Evolutionary conservation across 306 rosid species (phyloP), one percentile per base, ranked within the genome.

Genomic region (Luffa acutangula): DNA sequence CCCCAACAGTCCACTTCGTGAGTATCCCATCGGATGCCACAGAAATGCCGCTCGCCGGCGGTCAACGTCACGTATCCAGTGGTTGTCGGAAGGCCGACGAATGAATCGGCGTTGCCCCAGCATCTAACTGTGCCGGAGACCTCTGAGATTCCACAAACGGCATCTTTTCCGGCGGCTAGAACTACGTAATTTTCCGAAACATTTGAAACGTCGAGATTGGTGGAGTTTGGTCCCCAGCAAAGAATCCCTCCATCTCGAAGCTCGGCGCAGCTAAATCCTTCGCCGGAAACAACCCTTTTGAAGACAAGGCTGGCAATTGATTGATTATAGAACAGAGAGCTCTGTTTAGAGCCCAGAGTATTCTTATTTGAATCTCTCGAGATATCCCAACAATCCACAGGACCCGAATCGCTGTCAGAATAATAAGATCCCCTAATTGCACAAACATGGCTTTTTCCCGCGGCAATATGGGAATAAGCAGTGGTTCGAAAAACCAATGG

Each of bases 1-100:
- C 98, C 98, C 98, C 98, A 95, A 83, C 98, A 95, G 63, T 89
- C 87, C 25, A 91, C 87, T 59, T 86, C 88, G 37, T 95, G 98
- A 52, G 88, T 90, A 77, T 93, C 98, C 74, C 74, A 85, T 70
- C 93, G 81, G 64, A 95, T 84, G 21, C 97, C 98, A 7, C 98
- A 95, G 75, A 85, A 91, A 84, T 93, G 96, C 10, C 31, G 67
- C 33, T 87, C 87, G 31, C 98, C 96, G 0, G 93, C 89, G 0
- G 98, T 85, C 56, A 95, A 53, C 12, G 92, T 83, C 41, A 86
- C 87, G 3, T 88, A 84, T 2, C 60, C 36, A 6, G 83, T 57
- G 14, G 73, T 81, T 31, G 8, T 20, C 1, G 87, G 69, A 72
- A 87, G 90, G 79, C 77, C 76, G 31, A 31, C 66, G 39, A 49